Percentiles rank a stretch among this genome's conserved stretches.
Evolutionary conservation across 2,329 filamentous ascomycete species (phyloP).

Genomic region (Ploettnerulaceae sp.): DNA sequence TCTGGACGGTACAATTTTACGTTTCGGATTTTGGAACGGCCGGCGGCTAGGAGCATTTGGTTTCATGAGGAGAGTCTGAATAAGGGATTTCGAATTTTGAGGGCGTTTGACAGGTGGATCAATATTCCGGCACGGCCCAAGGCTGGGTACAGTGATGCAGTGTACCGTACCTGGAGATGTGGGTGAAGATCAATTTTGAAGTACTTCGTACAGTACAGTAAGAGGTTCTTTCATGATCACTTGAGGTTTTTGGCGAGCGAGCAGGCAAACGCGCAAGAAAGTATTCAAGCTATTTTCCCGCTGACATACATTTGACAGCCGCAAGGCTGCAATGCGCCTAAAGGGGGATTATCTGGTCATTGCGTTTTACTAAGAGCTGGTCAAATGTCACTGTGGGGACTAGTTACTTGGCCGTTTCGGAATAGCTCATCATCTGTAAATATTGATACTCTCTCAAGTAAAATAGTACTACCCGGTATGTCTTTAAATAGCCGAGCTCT

Average conservation of each 20-base stretch:
- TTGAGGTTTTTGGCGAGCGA: not conserved
- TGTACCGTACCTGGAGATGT: no score
- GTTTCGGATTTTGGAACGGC: not conserved
- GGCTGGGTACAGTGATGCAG: no score
- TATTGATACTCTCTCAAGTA: not conserved
- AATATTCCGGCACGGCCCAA: not conserved
- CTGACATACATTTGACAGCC: slow-evolving; percentile 17
- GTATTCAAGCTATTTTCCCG: not conserved
- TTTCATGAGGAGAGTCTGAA: not conserved
- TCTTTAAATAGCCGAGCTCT: not conserved
- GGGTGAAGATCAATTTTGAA: no score
- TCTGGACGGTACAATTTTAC: not conserved
- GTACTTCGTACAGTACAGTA: no score
- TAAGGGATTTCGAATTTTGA: not conserved
- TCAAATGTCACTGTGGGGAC: not conserved
- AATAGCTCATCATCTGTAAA: not conserved
- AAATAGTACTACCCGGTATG: not conserved
- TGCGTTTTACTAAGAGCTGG: no score
- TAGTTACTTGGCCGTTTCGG: not conserved
- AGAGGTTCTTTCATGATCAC: not conserved
- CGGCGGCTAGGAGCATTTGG: not conserved
- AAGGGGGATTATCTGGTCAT: not conserved
- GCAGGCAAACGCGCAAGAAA: not conserved
- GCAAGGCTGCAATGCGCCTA: not conserved
- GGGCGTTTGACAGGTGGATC: slow-evolving; percentile 4